Evolutionary conservation across 306 rosid genomes (phyloP), one percentile per base, ranked within the genome.

Genomic region (Delonix regia): DNA sequence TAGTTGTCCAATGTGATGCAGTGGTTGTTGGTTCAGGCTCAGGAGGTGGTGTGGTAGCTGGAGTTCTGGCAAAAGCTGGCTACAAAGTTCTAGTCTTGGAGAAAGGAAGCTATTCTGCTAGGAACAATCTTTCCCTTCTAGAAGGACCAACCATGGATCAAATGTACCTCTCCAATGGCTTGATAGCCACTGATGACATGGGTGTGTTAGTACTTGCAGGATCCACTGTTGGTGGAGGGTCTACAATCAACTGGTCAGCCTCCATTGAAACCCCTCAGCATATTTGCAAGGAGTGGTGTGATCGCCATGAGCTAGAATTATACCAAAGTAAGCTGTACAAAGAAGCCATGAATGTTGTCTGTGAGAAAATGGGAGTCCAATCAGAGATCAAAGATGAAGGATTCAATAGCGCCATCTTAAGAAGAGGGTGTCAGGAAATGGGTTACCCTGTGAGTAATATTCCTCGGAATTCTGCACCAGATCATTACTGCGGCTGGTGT

Each of bases 401-500:
- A 3, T 88, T 93, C 61, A 91, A 93, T 18, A 93, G 88, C 74
- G 87, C 88, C 4, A 64, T 93, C 5, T 67, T 93, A 7, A 89
- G 98, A 82, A 88, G 45, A 85, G 97, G 98, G 71, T 93, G 98
- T 69, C 69, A 75, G 52, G 92, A 91, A 83, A 80, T 91, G 90
- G 94, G 94, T 0, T 87, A 88, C 60, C 88, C 92, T 3, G 89
- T 88, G 9, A 57, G 60, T 0, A 87, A 74, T 41, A 88, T 93
- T 75, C 93, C 98, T 0, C 80, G 98, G 69, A 93, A 93, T 56
- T 85, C 98, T 1, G 69, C 85, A 33, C 65, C 86, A 0, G 88
- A 89, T 85, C 98, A 89, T 65, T 87, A 91, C 34, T 93, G 97
- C 28, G 97, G 98, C 2, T 93, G 98, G 98, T 93, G 98, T 56